Evolutionary conservation across 2,329 filamentous ascomycete species (phyloP), one percentile per base, ranked within the genome.

Genomic region (Trichoderma atrobrunneum): DNA sequence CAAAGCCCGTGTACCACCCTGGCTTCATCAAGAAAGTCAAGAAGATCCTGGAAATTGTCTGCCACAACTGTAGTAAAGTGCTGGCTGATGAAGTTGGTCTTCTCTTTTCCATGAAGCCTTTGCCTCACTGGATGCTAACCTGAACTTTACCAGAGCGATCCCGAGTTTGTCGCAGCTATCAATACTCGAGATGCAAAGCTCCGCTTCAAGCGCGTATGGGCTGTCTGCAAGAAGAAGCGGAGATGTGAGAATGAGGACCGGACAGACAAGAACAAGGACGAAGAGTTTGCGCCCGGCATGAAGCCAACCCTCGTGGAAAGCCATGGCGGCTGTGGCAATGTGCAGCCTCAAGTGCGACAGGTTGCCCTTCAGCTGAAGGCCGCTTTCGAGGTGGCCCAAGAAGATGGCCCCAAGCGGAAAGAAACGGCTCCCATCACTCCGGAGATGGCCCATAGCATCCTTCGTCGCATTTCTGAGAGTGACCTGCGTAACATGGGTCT

Each of bases 1-100:
- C 96, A 56, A 95, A 94, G 80, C 96, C 97, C 71, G 96, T 99
- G 78, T 99, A 93, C 83, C 96, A 99, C 78, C 85, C 87, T 86
- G 96, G 96, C 79, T 99, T 98, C 84, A 92, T 99, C 85, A 97
- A 93, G 83, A 98, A 98, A 87, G 95, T 97, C 84, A 99, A 99
- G 88, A 99, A 98, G 87, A 90, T 99, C 78, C 87, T 99, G 82
- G 97, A 99, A 88, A 96, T 95, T 78, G 95, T 99, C 83, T 99
- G 97, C 88, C 95, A 97, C 86, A 98, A 97, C 84, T 99, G 97
- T 88, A 95, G 95, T 85, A 97, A 96, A 87, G 93, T 98, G 81
- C 90, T 97, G 87, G 92, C 94, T 85, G 95, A 98, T 89, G 93
- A 94, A 91, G 95, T 98, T 91, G 94, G 95, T 97, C 86, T 87